These are phyloP conservation scores for Potentilla sterilis DNA, from an alignment of 306 rosid genomes.

Conservation along the genomic window DNA sequence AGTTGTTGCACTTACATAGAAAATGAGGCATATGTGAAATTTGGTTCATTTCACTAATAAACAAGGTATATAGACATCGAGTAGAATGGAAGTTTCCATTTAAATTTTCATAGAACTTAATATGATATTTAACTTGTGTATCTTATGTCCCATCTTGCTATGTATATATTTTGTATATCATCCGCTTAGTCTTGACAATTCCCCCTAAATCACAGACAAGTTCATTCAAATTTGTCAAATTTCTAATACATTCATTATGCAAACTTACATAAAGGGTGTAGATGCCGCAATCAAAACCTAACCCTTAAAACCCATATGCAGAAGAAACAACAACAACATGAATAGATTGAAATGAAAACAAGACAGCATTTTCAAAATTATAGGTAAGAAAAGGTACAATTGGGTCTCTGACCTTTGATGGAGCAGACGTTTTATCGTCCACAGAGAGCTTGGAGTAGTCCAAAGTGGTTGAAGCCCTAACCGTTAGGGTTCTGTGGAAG, in stretches of 20 bases:
- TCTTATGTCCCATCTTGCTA: background rate
- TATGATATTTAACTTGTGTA: background rate
- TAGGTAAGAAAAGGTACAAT: conserved; percentile 1
- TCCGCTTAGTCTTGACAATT: background rate
- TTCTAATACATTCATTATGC: background rate
- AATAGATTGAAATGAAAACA: background rate
- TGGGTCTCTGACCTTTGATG: conserved; percentile 52
- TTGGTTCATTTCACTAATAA: background rate
- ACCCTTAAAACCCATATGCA: conserved; percentile 1
- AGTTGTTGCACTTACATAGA: background rate
- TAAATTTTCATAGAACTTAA: background rate
- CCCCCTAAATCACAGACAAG: background rate
- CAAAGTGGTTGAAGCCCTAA: conserved; percentile 73
- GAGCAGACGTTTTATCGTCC: conserved; percentile 45
- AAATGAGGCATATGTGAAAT: background rate
- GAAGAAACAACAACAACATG: background rate
- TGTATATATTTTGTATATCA: background rate
- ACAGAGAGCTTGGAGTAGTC: conserved; percentile 63
- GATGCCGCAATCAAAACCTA: background rate
- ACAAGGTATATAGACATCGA: background rate
- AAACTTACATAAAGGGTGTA: background rate
- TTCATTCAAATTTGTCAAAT: conserved; percentile 7
- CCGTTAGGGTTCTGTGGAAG: conserved; percentile 39
- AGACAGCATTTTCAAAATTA: background rate
- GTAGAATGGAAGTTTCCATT: background rate